Percentiles rank a stretch among this genome's conserved stretches.
These are phyloP conservation scores for Cryphonectria japonica DNA, from an alignment of 2,329 filamentous ascomycete genomes.

Conservation along the genomic window DNA sequence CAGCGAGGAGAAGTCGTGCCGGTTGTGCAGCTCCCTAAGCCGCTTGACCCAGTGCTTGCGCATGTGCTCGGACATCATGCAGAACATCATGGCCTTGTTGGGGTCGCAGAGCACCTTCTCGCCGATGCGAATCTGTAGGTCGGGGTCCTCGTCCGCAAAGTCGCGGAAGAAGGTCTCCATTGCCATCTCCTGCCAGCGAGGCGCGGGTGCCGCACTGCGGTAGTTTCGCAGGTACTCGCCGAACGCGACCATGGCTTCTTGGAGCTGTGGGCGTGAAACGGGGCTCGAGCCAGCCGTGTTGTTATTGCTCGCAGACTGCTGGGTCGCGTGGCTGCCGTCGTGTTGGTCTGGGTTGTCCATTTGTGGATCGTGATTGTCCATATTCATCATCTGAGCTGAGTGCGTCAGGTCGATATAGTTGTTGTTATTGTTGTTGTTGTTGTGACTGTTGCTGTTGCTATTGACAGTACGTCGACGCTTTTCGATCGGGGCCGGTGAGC, in stretches of 20 bases:
- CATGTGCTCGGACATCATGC: slow-evolving; percentile 60
- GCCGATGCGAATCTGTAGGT: slow-evolving; percentile 62
- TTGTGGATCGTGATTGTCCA: slow-evolving; percentile 15
- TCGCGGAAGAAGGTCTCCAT: slow-evolving; percentile 63
- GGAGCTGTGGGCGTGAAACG: slow-evolving; percentile 35
- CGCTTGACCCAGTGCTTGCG: slow-evolving; percentile 61
- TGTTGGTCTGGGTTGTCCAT: slow-evolving; percentile 17
- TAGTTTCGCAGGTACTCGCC: slow-evolving; percentile 32
- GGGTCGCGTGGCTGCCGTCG: slow-evolving; percentile 13
- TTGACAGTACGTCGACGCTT: slow-evolving; percentile 43
- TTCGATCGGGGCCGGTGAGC: slow-evolving; percentile 31
- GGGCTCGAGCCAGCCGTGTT: slow-evolving; percentile 22
- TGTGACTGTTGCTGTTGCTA: slow-evolving; percentile 28
- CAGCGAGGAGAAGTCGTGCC: slow-evolving; percentile 26
- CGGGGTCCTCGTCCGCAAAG: slow-evolving; percentile 60
- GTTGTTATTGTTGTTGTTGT: slow-evolving; percentile 23
- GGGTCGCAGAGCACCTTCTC: slow-evolving; percentile 63
- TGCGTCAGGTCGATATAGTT: slow-evolving; percentile 31
- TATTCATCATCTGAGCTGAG: slow-evolving; percentile 24
- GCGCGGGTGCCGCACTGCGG: slow-evolving; percentile 47
- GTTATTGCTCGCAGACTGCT: slow-evolving; percentile 6
- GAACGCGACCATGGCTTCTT: slow-evolving; percentile 32
- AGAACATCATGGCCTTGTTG: slow-evolving; percentile 64
- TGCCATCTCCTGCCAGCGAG: slow-evolving; percentile 60
- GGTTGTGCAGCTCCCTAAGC: slow-evolving; percentile 52